A percentile compares a stretch with the other conserved stretches of the same genome.
These are phyloP conservation scores for Pycnococcus provasolii DNA, from an alignment of 139 green algal species.

Conservation along the genomic window DNA sequence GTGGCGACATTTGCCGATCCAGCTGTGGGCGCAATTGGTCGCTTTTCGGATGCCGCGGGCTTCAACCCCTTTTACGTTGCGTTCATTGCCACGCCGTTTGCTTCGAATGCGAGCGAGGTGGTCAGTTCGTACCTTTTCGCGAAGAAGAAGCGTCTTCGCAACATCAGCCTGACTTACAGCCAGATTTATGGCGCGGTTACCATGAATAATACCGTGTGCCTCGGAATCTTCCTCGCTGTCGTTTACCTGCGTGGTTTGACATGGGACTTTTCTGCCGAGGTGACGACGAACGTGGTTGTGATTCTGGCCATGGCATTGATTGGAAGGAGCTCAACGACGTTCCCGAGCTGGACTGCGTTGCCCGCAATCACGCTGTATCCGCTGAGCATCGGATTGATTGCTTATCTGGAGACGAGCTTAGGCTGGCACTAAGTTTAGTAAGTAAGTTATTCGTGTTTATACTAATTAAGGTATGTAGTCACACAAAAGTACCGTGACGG, in stretches of 20 bases:
- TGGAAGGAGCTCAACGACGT: conserved; percentile 28
- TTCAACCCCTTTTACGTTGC: conserved; percentile 51
- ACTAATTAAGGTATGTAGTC: no score
- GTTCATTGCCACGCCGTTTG: conserved; percentile 50
- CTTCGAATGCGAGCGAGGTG: conserved; percentile 52
- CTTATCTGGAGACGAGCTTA: neutral
- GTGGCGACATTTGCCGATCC: conserved; percentile 30
- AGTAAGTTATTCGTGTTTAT: no score
- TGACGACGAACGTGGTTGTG: conserved; percentile 33
- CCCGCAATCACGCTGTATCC: conserved; percentile 24
- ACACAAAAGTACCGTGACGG: no score
- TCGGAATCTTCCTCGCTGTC: conserved; percentile 55
- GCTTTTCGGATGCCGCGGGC: conserved; percentile 38
- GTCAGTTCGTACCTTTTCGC: conserved; percentile 50
- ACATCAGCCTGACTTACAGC: conserved; percentile 49
- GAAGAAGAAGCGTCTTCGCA: conserved; percentile 37
- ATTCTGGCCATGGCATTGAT: conserved; percentile 33
- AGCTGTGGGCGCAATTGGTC: conserved; percentile 37
- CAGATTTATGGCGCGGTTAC: conserved; percentile 56
- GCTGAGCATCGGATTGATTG: neutral
- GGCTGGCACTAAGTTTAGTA: neutral
- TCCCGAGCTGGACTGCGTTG: conserved; percentile 32
- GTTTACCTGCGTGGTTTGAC: conserved; percentile 36
- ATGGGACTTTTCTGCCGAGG: conserved; percentile 49
- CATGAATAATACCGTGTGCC: conserved; percentile 61